These are phyloP conservation scores for Tetraselmis striata DNA, from an alignment of 139 green algal genomes.

Conservation along the genomic window DNA sequence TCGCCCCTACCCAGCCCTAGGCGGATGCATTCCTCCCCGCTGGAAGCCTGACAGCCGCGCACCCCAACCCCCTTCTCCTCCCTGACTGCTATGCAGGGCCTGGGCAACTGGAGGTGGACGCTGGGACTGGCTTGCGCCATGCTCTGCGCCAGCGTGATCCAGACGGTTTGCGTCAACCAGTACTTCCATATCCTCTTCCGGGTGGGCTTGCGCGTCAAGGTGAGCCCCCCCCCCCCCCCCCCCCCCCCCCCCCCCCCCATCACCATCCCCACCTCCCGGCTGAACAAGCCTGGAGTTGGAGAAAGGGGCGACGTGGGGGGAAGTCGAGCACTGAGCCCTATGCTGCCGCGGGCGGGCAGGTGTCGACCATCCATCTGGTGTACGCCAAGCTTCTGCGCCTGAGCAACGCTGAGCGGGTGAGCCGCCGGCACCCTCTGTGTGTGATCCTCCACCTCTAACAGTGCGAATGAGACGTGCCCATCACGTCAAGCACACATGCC, in stretches of 20 bases:
- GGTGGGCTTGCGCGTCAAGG: constrained; percentile 64
- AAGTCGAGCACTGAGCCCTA: neutral
- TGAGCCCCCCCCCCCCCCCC: neutral
- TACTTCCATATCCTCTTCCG: constrained; percentile 83
- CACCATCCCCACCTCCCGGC: neutral
- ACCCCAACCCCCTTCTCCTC: too few species aligned
- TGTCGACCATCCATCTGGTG: constrained; percentile 48
- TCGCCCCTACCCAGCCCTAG: neutral
- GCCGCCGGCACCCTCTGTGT: too few species aligned
- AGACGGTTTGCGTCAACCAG: constrained; percentile 68
- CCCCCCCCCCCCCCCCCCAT: neutral
- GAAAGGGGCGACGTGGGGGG: neutral
- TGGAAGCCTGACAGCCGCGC: too few species aligned
- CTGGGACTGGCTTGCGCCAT: constrained; percentile 38
- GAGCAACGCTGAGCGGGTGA: constrained; percentile 22
- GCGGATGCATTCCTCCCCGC: too few species aligned
- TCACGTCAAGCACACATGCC: too few species aligned
- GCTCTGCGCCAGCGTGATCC: constrained; percentile 32
- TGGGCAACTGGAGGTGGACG: constrained; percentile 11
- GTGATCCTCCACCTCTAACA: neutral
- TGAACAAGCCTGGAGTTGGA: neutral
- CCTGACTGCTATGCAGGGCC: too few species aligned
- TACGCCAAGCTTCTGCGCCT: constrained; percentile 72
- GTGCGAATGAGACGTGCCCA: too few species aligned
- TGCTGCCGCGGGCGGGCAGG: neutral